Evolutionary conservation across 345 rosid genomes (phyloP).

Genomic region (Arabidopsis arenosa): DNA sequence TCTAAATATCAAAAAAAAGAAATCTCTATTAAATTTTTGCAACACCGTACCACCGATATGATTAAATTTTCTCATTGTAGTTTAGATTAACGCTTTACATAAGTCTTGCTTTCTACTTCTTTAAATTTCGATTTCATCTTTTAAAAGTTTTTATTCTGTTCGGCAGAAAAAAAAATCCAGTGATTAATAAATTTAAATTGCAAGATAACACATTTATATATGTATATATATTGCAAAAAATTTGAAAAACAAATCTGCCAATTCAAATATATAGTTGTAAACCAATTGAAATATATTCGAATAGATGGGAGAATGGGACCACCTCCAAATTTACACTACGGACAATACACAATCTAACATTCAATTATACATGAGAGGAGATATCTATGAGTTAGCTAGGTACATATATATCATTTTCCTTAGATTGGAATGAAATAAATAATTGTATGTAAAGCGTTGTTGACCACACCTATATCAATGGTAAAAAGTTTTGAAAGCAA

Average conservation of each 20-base stretch:
- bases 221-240: not conserved
- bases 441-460: conserved; percentile 25
- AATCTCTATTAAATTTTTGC: not conserved
- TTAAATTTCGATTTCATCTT: not conserved
- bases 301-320: conserved; percentile 32
- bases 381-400: conserved; percentile 31
- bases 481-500: conserved; percentile 42
- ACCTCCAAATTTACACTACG: conserved; percentile 29
- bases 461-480: conserved; percentile 34
- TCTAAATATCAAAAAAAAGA: not conserved
- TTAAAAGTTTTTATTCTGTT: not conserved
- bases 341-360: conserved; percentile 35
- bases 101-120: not conserved
- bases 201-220: not conserved
- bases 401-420: conserved; percentile 9
- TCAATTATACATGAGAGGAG: conserved; percentile 7
- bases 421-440: conserved; percentile 28
- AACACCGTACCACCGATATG: not conserved
- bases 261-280: conserved; percentile 9
- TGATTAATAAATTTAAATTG: not conserved
- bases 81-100: not conserved
- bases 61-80: not conserved
- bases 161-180: not conserved
- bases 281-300: not conserved
- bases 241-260: not conserved